A percentile compares a stretch with the other conserved stretches of the same genome.
phyloP scores from a whole-genome alignment of 1,139 yeast genomes.

The Geotrichum macrosporum region DNA sequence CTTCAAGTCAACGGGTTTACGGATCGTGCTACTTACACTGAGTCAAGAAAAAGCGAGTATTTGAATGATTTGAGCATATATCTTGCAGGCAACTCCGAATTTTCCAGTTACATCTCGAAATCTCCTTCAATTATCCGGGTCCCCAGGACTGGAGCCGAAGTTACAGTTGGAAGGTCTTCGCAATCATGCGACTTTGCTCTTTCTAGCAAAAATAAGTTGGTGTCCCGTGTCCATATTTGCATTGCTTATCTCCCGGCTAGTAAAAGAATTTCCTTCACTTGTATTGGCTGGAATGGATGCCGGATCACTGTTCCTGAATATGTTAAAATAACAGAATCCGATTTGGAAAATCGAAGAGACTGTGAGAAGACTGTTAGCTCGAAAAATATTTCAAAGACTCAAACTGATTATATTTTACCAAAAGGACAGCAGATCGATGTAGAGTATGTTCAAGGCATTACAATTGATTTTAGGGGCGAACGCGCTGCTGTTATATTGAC shows the following conservation, averaged over 20 bases:
- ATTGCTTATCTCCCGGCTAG: conserved; percentile 38
- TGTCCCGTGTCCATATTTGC: conserved; percentile 64
- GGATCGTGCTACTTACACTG: no score
- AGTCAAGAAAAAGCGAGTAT: no score
- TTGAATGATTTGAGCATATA: no score
- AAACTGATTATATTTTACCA: conserved; percentile 38
- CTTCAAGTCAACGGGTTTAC: not conserved
- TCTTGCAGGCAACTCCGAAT: no score
- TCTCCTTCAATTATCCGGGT: conserved; percentile 32
- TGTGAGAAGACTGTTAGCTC: conserved; percentile 26
- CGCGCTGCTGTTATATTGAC: conserved; percentile 48
- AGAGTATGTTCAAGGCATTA: conserved; percentile 53
- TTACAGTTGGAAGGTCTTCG: conserved; percentile 62
- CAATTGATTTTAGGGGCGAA: conserved; percentile 60
- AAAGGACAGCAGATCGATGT: conserved; percentile 52
- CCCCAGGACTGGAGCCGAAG: conserved; percentile 34
- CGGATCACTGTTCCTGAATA: conserved; percentile 54
- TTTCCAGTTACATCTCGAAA: no score
- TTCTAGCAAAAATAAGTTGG: conserved; percentile 51
- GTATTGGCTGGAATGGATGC: conserved; percentile 69
- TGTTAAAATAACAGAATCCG: conserved; percentile 27
- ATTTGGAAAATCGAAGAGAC: conserved; percentile 29
- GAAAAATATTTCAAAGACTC: conserved; percentile 26
- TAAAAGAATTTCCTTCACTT: conserved; percentile 42
- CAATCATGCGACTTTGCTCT: conserved; percentile 56